Conservation (phyloP, 2,329 filamentous ascomycete species). For the Sphaerulina populicola region DNA sequence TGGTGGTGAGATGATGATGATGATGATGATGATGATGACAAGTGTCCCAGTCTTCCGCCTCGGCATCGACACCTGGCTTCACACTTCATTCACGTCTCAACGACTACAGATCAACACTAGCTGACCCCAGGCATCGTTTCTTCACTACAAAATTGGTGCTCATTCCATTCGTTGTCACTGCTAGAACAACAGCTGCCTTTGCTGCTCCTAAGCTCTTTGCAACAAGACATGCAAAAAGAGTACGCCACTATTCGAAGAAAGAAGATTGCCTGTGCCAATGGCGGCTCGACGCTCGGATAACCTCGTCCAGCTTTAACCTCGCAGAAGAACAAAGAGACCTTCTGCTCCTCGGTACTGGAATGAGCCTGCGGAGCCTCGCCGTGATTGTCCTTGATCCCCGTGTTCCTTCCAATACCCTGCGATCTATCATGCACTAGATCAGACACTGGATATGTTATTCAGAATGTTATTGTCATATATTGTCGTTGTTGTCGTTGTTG, state of each 20-base stretch:
- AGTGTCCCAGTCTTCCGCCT: too few relatives aligned
- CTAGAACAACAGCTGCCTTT: background rate
- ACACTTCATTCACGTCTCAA: too few relatives aligned
- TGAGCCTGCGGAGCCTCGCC: conserved; percentile 26
- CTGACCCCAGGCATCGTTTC: too few relatives aligned
- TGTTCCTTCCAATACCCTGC: conserved; percentile 9
- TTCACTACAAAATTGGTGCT: too few relatives aligned
- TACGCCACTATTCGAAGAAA: background rate
- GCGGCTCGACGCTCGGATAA: conserved; percentile 26
- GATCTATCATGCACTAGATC: conserved; percentile 16
- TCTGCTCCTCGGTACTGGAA: conserved; percentile 25
- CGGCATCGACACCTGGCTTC: too few relatives aligned
- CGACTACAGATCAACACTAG: too few relatives aligned
- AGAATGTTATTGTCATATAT: conserved; percentile 2
- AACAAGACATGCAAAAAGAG: background rate
- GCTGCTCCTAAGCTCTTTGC: background rate
- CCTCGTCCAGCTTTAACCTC: conserved; percentile 32
- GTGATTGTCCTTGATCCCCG: conserved; percentile 3
- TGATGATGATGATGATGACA: too few relatives aligned
- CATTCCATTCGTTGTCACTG: too few relatives aligned
- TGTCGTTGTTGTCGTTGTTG: background rate
- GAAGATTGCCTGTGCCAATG: conserved; percentile 2
- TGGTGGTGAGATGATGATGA: background rate
- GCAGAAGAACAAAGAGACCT: conserved; percentile 13
- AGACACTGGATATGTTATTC: conserved; percentile 5